Base-by-base conservation (phyloP, 169 alveolate species). In the Eimeria tenella region DNA sequence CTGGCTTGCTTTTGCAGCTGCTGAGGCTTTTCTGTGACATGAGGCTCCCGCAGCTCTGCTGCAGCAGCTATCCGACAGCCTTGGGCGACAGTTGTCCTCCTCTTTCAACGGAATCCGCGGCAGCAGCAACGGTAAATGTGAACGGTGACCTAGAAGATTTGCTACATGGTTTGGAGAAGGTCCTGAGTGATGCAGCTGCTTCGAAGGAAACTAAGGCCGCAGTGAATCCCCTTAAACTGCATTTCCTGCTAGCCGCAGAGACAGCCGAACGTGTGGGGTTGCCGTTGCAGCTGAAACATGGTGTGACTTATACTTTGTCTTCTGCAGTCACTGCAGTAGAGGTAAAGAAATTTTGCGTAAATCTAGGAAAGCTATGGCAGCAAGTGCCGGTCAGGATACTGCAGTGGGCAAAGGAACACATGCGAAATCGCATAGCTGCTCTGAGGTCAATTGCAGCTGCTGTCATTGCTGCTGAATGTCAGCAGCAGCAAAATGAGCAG, bases 1-100 rank as follows among this genome's bases (percentile, higher is more conserved):
- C 73, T 0, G 90, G 90, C n/a, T 82, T 82, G 90, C 55, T 82
- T 73, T 74, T 82, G 90, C 90, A 82, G 90, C 90, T 82, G 75
- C 90, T 82, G 58, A 73, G 90, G 42, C 25, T 9, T 11, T 58
- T 82, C 90, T 82, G 90, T 82, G 90, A 82, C 52, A 9, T 82
- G 25, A 52, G 75, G 49, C 11, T 82, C 11, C 75, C 73, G 10
- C 90, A 82, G 70, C 73, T 82, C 6, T 82, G 62, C 77, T 58
- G 90, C 60, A 82, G 60, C 60, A 60, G 77, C 58, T 25, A 58
- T n/a, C 90, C 90, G 7, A 60, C 77, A 5, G 73, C 77, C 74
- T 60, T 82, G 10, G 90, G 90, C 5, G 90, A 82, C 90, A 50
- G 52, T 25, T 82, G 90, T 74, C 90, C 90, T 23, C 90, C 75